Evolutionary conservation across 805 yeast species (phyloP).

Genomic region (Suhomyces faveliae): DNA sequence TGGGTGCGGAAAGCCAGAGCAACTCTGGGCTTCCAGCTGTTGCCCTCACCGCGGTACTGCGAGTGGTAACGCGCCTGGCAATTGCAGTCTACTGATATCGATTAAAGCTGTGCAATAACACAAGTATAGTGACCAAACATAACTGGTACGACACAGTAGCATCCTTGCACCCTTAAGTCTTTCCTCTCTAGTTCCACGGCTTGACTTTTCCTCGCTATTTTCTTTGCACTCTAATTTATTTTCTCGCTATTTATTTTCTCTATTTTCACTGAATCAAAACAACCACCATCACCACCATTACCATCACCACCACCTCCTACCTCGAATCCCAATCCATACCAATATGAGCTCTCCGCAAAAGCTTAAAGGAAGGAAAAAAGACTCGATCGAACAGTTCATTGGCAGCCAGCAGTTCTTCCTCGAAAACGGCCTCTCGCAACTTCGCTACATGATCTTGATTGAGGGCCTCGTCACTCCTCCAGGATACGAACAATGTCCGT

Average conservation of each 20-base stretch:
- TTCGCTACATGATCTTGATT: conserved; percentile 40
- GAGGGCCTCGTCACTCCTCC: conserved; percentile 42
- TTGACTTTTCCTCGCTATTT: background rate
- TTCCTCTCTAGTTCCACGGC: background rate
- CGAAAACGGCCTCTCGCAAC: conserved; percentile 50
- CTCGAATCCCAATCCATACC: background rate
- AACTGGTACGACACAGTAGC: no score
- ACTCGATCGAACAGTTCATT: conserved; percentile 52
- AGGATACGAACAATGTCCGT: conserved; percentile 57
- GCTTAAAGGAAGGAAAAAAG: conserved; percentile 44
- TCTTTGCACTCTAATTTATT: no score
- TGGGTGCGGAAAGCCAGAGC: no score
- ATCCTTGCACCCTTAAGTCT: no score
- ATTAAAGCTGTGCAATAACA: no score
- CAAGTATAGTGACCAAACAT: no score
- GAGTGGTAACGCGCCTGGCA: no score
- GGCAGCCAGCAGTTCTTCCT: conserved; percentile 45
- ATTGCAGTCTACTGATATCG: no score
- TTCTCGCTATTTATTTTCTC: no score
- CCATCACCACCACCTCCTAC: background rate
- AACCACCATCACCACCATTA: background rate
- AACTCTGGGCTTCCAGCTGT: no score
- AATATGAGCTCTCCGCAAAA: conserved; percentile 4
- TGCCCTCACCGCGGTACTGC: no score
- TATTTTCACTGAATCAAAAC: background rate